These are phyloP conservation scores for Spergularia azorica DNA, from an alignment of 179 eudicot species.

Conservation along the genomic window DNA sequence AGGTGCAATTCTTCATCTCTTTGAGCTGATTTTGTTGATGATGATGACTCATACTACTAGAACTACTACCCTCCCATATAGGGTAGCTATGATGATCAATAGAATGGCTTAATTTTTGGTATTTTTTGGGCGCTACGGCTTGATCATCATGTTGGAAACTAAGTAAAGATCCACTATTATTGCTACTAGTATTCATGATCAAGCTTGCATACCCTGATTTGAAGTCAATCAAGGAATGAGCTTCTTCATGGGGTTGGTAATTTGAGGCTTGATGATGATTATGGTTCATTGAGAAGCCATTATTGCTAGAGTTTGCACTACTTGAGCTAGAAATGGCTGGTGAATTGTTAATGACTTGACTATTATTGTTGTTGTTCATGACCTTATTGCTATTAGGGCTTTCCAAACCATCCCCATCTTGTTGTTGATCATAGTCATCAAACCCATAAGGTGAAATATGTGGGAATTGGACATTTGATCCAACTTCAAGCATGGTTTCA, in stretches of 20 bases:
- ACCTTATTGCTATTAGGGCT: slow-evolving; percentile 31
- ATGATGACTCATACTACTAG: slow-evolving; percentile 14
- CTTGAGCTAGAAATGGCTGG: slow-evolving; percentile 69
- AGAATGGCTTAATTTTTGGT: slow-evolving; percentile 11
- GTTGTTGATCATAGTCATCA: slow-evolving; percentile 35
- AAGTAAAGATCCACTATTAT: slow-evolving; percentile 50
- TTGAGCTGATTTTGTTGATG: slow-evolving; percentile 14
- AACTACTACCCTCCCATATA: slow-evolving; percentile 49
- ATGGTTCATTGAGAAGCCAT: slow-evolving; percentile 38
- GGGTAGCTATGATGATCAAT: slow-evolving; percentile 33
- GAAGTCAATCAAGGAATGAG: slow-evolving; percentile 58
- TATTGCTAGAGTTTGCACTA: slow-evolving; percentile 60
- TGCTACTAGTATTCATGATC: slow-evolving; percentile 21
- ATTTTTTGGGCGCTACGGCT: background rate
- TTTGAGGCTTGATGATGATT: slow-evolving; percentile 29
- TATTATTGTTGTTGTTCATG: background rate
- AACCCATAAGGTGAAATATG: slow-evolving; percentile 39
- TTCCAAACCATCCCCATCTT: slow-evolving; percentile 31
- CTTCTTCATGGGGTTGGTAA: slow-evolving; percentile 47
- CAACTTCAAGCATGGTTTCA: slow-evolving; percentile 36
- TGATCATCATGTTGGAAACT: slow-evolving; percentile 53
- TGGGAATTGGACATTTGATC: slow-evolving; percentile 33
- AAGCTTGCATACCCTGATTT: slow-evolving; percentile 44
- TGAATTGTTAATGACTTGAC: slow-evolving; percentile 40
- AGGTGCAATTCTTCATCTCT: slow-evolving; percentile 15